Percentiles rank a stretch among this genome's conserved stretches.
Evolutionary conservation across 2,329 filamentous ascomycete genomes (phyloP).

Genomic region (Sporothrix brunneoviolacea): DNA sequence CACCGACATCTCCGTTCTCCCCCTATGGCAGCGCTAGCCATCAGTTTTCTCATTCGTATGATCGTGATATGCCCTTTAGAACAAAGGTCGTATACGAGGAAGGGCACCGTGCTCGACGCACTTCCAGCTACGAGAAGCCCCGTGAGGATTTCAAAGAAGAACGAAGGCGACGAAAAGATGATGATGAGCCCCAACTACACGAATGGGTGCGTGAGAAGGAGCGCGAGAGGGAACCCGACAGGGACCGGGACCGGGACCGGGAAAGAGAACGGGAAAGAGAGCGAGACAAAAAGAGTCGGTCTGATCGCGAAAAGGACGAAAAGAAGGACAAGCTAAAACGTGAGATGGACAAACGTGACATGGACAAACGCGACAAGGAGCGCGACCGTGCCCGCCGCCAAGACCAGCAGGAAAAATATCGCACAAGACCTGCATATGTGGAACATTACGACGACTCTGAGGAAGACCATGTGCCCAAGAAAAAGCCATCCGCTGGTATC

Average conservation of each 20-base stretch:
- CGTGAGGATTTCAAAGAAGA: slow-evolving; percentile 23
- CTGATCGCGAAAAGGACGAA: slow-evolving; percentile 23
- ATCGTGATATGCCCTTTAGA: slow-evolving; percentile 37
- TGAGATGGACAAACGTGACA: slow-evolving; percentile 24
- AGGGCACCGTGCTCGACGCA: slow-evolving; percentile 35
- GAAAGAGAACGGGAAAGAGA: slow-evolving; percentile 31
- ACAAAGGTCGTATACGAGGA: slow-evolving; percentile 37
- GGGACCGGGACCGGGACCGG: slow-evolving; percentile 25
- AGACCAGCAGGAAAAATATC: slow-evolving; percentile 25
- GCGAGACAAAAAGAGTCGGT: slow-evolving; percentile 4
- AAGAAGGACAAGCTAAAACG: slow-evolving; percentile 31
- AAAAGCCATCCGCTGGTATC: slow-evolving; percentile 19
- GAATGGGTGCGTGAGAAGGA: slow-evolving; percentile 31
- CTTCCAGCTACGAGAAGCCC: slow-evolving; percentile 37
- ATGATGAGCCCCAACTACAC: slow-evolving; percentile 19
- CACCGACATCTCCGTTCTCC: slow-evolving; percentile 22
- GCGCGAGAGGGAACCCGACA: slow-evolving; percentile 28
- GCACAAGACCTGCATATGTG: slow-evolving; percentile 20
- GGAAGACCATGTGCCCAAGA: slow-evolving; percentile 21
- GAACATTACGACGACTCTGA: slow-evolving; percentile 23
- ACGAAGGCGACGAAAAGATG: slow-evolving; percentile 25
- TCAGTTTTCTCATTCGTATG: slow-evolving; percentile 38
- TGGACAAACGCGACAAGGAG: slow-evolving; percentile 23
- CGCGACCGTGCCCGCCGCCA: slow-evolving; percentile 22
- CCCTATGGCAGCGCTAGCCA: slow-evolving; percentile 30